Base-by-base conservation (phyloP, 2,329 filamentous ascomycete genomes). In the Colletotrichum cuscutae region DNA sequence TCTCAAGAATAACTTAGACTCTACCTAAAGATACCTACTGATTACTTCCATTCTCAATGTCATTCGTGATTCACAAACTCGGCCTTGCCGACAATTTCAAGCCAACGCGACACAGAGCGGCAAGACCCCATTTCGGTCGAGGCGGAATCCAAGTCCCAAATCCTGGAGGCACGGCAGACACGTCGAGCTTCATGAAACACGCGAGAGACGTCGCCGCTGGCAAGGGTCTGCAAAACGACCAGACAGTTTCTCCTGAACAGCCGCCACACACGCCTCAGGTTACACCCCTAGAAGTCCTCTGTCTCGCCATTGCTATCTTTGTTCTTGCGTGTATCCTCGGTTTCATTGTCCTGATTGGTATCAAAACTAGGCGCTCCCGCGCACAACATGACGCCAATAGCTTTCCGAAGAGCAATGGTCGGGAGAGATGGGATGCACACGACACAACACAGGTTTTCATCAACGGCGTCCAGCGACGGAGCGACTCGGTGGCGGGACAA, bases 281-380 rank as follows among this genome's bases (percentile, higher is more conserved):
- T 42, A 78, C 74, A 66, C 77, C 77, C 56, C 68, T 81, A 46
- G 81, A 84, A 74, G 81, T 84, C 57, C 63, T 80, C 49, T 74
- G 82, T 30, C 74, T 84, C 30, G 80, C 82, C 13, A 69, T 77
- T 15, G 78, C 77, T 13, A 78, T 81, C 57, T 74, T 84, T 46
- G 54, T 80, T 19, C 77, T 84, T 30, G 81, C 83, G 19, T 76
- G 75, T 19, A 72, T 81, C 7, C 76, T 84, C 19, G 77, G 77
- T 26, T 70, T 80, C n/a, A 65, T 82, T 28, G 77, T 83, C 52
- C 78, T 80, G 56, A 72, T 80, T 5, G 61, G 26, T 22, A 19
- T 64, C 30, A 64, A 54, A 12, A 64, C 35, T 22, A 64, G 46
- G 28, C 49, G 30, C 8, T 64, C 61, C 4, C 61, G 49, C 13